A percentile compares a stretch with the other conserved stretches of the same genome.
Evolutionary conservation across 2,329 filamentous ascomycete genomes (phyloP).

Genomic region (Pezicula neosporulosa): DNA sequence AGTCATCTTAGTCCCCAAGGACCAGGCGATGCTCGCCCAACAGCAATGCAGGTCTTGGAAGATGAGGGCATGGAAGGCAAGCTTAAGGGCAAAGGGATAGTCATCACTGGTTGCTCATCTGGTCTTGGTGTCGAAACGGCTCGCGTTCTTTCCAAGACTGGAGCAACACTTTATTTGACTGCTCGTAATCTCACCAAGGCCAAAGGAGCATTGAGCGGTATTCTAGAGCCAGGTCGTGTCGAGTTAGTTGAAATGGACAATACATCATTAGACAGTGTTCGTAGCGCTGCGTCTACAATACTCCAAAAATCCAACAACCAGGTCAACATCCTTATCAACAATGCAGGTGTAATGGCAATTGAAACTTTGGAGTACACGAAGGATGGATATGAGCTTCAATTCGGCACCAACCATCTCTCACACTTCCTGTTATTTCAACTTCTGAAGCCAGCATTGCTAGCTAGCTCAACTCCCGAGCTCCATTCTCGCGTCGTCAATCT

Average conservation of each 20-base stretch:
- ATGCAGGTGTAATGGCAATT: constrained; percentile 20
- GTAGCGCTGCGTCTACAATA: constrained; percentile 23
- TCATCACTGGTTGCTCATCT: constrained; percentile 35
- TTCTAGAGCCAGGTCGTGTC: constrained; percentile 32
- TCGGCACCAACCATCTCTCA: constrained; percentile 48
- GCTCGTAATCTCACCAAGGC: constrained; percentile 31
- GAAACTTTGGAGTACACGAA: constrained; percentile 30
- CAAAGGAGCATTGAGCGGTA: constrained; percentile 27
- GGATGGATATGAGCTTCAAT: constrained; percentile 47
- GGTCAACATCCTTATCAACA: constrained; percentile 28
- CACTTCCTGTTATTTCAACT: constrained; percentile 52
- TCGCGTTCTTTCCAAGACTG: constrained; percentile 29
- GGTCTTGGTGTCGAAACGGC: constrained; percentile 35
- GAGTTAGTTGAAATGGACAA: constrained; percentile 32
- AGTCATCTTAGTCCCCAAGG: too few species aligned
- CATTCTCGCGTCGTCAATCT: constrained; percentile 44
- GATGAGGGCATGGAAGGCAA: too few species aligned
- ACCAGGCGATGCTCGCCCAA: too few species aligned
- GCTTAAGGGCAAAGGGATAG: constrained; percentile 27
- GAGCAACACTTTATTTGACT: constrained; percentile 31
- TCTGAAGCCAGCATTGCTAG: constrained; percentile 39
- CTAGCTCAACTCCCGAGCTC: constrained; percentile 33
- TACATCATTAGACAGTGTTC: constrained; percentile 28
- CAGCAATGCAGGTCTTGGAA: too few species aligned
- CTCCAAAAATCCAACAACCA: constrained; percentile 19